Evolutionary conservation across 177 flowering plant genomes (phyloP), one percentile per base, ranked within the genome.

Genomic region (Vitis hybrid): DNA sequence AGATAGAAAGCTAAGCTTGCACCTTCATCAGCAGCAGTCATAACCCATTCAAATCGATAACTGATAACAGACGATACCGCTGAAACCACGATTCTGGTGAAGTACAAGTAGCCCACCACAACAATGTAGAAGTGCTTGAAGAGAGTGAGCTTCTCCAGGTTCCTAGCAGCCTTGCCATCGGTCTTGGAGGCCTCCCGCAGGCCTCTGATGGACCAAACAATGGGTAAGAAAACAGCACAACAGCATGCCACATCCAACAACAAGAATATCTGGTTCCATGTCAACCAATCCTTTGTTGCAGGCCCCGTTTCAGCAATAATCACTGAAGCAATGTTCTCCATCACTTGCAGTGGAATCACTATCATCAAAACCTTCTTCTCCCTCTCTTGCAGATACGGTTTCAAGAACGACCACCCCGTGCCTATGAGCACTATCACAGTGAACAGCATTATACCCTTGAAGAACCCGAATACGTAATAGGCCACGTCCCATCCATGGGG

Each of bases 151-250:
- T 83, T 85, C 24, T 70, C 70, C 20, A 83, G 69, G 61, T 85
- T 85, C 67, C 73, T 71, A 0, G 85, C 86, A 0, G 86, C 88
- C 73, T 85, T 85, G 1, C 88, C 88, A 32, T 85, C 88, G 0
- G 82, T 81, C 68, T 72, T 81, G 0, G 86, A 78, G 0, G 88
- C 78, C 74, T 83, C 86, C 1, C 76, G 30, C 46, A 85, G 78
- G 55, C 72, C 76, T 57, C 67, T 74, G 8, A 85, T 83, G 11
- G 86, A 85, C 88, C 88, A 85, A 13, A 85, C 61, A 20, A 85
- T 81, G 0, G 86, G 88, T 58, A 82, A 82, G 50, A 84, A 71
- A 49, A 84, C 79, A 1, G 82, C 79, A 15, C 74, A 74, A 54
- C 87, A 82, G 65, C 86, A 81, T 1, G 75, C 61, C 2, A 83